Evolutionary conservation across 495 filamentous ascomycete species (phyloP).

Genomic region (Annulohypoxylon stygium): DNA sequence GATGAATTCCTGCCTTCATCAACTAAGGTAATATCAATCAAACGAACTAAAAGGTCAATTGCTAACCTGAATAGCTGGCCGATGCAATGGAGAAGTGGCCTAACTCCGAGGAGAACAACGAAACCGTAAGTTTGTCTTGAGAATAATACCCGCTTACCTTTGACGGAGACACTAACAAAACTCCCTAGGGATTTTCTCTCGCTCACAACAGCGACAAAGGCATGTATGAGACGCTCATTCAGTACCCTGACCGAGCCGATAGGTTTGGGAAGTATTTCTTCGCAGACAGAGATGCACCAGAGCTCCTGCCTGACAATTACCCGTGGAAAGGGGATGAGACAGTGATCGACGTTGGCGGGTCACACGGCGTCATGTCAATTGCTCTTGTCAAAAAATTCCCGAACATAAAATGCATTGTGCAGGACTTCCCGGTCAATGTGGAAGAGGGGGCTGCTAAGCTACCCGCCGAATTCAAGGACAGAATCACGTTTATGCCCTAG

Average conservation of each 20-base stretch:
- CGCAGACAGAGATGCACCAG: constrained; percentile 4
- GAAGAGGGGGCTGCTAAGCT: constrained; percentile 34
- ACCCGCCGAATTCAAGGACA: constrained; percentile 43
- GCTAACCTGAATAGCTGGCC: constrained; percentile 36
- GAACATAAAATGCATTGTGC: constrained; percentile 49
- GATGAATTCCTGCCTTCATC: constrained; percentile 47
- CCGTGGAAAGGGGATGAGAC: constrained; percentile 28
- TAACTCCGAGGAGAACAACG: constrained; percentile 46
- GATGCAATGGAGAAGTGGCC: constrained; percentile 47
- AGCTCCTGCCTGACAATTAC: constrained; percentile 35
- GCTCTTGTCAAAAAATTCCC: constrained; percentile 35
- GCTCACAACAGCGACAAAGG: constrained; percentile 40
- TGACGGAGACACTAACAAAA: not conserved
- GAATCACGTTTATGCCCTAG: constrained; percentile 59
- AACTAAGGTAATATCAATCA: constrained; percentile 33
- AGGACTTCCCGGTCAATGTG: constrained; percentile 49
- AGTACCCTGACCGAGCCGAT: constrained; percentile 28
- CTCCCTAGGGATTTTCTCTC: constrained; percentile 37
- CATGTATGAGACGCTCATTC: constrained; percentile 42
- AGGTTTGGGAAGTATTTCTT: constrained; percentile 37
- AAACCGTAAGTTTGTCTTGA: constrained; percentile 26
- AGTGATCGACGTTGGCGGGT: constrained; percentile 42
- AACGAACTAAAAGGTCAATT: not conserved
- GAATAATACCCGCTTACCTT: not conserved
- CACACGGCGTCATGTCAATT: constrained; percentile 34